phyloP scores from a whole-genome alignment of 352 stramenopile species.

The Peronospora destructor region DNA sequence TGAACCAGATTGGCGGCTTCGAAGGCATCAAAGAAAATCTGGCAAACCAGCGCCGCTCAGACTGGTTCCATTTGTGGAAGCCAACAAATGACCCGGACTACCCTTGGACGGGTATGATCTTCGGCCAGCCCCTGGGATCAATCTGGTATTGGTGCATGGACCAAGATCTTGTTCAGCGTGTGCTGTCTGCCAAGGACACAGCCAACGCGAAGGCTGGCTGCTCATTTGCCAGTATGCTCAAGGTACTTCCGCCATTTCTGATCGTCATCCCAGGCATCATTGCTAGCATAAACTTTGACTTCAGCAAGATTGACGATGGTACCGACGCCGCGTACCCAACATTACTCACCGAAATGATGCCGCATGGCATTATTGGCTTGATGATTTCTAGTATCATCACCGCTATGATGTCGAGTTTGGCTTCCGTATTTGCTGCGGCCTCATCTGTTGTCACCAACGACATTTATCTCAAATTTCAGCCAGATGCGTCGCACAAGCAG shows the following conservation, averaged over 20 bases:
- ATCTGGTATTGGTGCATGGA: constrained; percentile 78
- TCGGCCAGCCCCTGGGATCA: constrained; percentile 49
- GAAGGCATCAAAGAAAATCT: constrained; percentile 44
- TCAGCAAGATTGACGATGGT: constrained; percentile 39
- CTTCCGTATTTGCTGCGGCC: constrained; percentile 52
- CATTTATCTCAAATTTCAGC: constrained; percentile 48
- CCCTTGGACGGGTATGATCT: constrained; percentile 65
- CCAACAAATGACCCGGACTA: constrained; percentile 46
- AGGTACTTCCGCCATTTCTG: constrained; percentile 58
- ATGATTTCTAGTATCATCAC: constrained; percentile 70
- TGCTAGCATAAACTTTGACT: constrained; percentile 55
- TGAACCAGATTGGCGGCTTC: constrained; percentile 53
- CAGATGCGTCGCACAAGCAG: constrained; percentile 47
- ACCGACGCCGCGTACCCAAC: constrained; percentile 61
- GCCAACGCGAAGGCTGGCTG: constrained; percentile 50
- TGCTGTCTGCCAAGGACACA: constrained; percentile 63
- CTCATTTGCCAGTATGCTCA: constrained; percentile 51
- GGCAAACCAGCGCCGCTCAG: constrained; percentile 30
- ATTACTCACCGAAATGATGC: constrained; percentile 61
- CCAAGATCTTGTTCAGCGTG: constrained; percentile 59
- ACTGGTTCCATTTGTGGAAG: constrained; percentile 55
- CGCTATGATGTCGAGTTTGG: constrained; percentile 64
- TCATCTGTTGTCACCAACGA: constrained; percentile 63
- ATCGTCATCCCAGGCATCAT: constrained; percentile 65
- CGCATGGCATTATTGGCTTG: constrained; percentile 49